Percentiles rank a stretch among this genome's conserved stretches.
These are phyloP conservation scores for Catenaria anguillulae DNA, from an alignment of 371 early-diverging fungal species.

Conservation along the genomic window DNA sequence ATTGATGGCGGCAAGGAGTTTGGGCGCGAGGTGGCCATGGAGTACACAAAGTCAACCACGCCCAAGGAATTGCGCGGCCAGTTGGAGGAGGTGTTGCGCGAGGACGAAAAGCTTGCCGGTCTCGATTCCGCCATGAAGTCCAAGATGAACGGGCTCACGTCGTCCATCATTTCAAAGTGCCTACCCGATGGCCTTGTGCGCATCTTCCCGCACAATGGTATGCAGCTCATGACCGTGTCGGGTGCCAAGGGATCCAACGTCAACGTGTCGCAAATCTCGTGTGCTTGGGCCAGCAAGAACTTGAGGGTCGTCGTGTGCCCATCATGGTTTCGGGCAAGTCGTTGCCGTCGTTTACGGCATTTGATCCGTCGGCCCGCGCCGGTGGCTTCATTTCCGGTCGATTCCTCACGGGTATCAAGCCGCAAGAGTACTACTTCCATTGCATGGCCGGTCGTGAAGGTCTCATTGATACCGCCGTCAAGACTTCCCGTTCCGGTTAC, in stretches of 20 bases:
- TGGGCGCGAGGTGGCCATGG: conserved; percentile 79
- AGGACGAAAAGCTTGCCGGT: conserved; percentile 71
- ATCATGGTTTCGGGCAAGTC: conserved; percentile 93
- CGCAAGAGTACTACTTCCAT: conserved; percentile 99
- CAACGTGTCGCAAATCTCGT: conserved; percentile 98
- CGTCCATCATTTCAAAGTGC: conserved; percentile 60
- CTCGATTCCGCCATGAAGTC: conserved; percentile 84
- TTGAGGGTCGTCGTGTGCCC: conserved; percentile 98
- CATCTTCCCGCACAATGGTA: conserved; percentile 97
- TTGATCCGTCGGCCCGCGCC: conserved; percentile 93
- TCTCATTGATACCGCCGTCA: conserved; percentile 17
- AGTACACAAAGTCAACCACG: conserved; percentile 78
- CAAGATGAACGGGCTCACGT: conserved; percentile 66
- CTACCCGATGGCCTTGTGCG: conserved; percentile 71
- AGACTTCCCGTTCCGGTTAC: conserved; percentile 61
- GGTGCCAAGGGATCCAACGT: conserved; percentile 98
- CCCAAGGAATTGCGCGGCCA: conserved; percentile 69
- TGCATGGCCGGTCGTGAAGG: conserved; percentile 99
- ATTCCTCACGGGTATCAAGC: conserved; percentile 93
- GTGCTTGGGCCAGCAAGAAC: conserved; percentile 99
- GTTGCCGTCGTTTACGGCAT: conserved; percentile 95
- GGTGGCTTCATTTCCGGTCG: conserved; percentile 98
- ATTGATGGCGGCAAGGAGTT: conserved; percentile 99
- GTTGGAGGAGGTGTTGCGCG: conserved; percentile 70
- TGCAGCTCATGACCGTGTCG: conserved; percentile 96